phyloP scores from a whole-genome alignment of 768 basidiomycete species.

The Tulasnella sp. region DNA sequence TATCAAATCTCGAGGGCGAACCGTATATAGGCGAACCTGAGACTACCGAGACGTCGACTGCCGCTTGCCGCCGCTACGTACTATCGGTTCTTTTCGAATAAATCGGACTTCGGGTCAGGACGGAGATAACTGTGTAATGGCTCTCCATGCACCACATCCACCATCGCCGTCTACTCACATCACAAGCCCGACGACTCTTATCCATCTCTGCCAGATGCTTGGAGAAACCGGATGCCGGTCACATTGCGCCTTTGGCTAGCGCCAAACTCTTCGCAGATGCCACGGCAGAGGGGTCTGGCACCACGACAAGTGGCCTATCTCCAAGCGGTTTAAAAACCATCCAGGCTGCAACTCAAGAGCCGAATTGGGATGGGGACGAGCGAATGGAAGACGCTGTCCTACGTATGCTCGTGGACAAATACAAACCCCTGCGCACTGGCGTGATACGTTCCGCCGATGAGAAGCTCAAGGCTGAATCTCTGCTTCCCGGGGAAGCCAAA shows the following conservation, averaged over 20 bases:
- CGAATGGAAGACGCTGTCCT: conserved; percentile 56
- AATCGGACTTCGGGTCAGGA: too few species aligned
- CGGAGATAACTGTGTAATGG: too few species aligned
- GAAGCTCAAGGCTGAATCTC: conserved; percentile 39
- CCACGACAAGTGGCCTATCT: not conserved
- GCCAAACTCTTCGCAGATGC: conserved; percentile 17
- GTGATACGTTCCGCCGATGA: conserved; percentile 51
- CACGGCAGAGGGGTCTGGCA: not conserved
- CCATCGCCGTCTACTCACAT: too few species aligned
- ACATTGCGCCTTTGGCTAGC: not conserved
- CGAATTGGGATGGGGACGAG: conserved; percentile 76
- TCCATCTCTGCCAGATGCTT: too few species aligned
- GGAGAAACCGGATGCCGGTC: too few species aligned
- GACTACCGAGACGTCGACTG: too few species aligned
- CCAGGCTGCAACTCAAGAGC: conserved; percentile 37
- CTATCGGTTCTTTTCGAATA: too few species aligned
- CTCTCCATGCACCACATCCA: too few species aligned
- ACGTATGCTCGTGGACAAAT: conserved; percentile 79
- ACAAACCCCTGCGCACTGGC: conserved; percentile 66
- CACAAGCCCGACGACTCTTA: too few species aligned
- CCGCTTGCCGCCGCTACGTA: too few species aligned
- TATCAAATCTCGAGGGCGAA: too few species aligned
- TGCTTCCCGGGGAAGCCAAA: not conserved
- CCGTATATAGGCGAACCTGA: too few species aligned
- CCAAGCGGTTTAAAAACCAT: not conserved